A percentile compares a stretch with the other conserved stretches of the same genome.
These are phyloP conservation scores for Xylariaceae sp. DNA, from an alignment of 2,329 filamentous ascomycete genomes.

Conservation along the genomic window DNA sequence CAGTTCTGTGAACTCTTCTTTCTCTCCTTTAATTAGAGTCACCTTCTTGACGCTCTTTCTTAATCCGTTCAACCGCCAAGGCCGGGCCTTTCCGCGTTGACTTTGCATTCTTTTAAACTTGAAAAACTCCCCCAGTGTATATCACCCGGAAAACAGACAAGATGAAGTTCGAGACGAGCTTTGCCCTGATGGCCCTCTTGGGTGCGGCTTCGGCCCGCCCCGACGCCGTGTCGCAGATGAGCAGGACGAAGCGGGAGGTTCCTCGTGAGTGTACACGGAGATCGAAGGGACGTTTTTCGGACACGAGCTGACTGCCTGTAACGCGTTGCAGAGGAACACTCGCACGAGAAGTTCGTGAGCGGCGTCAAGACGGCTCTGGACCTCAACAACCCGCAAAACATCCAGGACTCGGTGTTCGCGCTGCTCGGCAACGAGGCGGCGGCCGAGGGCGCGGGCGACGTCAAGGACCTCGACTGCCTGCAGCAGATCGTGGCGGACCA, in stretches of 20 bases:
- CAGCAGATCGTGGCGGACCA: slow-evolving; percentile 47
- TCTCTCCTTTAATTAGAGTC: slow-evolving; percentile 7
- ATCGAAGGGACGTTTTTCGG: too few species aligned
- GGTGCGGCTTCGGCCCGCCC: slow-evolving; percentile 25
- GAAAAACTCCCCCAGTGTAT: slow-evolving; percentile 4
- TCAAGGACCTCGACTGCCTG: slow-evolving; percentile 35
- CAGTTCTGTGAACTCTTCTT: slow-evolving; percentile 26
- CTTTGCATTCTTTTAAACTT: too few species aligned
- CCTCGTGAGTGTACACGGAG: slow-evolving; percentile 19
- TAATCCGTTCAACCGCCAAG: slow-evolving; percentile 15
- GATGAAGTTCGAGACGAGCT: slow-evolving; percentile 25
- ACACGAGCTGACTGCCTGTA: slow-evolving; percentile 5
- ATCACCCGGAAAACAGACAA: slow-evolving; percentile 15
- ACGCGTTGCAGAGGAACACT: slow-evolving; percentile 22
- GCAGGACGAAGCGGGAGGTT: slow-evolving; percentile 22
- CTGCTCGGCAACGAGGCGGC: slow-evolving; percentile 40
- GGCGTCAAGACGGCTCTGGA: slow-evolving; percentile 21
- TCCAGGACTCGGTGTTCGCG: slow-evolving; percentile 24
- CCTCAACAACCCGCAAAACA: slow-evolving; percentile 25
- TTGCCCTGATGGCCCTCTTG: slow-evolving; percentile 21
- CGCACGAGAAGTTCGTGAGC: slow-evolving; percentile 23
- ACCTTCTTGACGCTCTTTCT: slow-evolving; percentile 19
- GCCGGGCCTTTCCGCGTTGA: slow-evolving; percentile 22
- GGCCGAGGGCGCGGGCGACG: slow-evolving; percentile 30
- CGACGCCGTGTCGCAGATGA: slow-evolving; percentile 18